phyloP scores from a whole-genome alignment of 352 stramenopile genomes.

The Blastocystis sp. region DNA sequence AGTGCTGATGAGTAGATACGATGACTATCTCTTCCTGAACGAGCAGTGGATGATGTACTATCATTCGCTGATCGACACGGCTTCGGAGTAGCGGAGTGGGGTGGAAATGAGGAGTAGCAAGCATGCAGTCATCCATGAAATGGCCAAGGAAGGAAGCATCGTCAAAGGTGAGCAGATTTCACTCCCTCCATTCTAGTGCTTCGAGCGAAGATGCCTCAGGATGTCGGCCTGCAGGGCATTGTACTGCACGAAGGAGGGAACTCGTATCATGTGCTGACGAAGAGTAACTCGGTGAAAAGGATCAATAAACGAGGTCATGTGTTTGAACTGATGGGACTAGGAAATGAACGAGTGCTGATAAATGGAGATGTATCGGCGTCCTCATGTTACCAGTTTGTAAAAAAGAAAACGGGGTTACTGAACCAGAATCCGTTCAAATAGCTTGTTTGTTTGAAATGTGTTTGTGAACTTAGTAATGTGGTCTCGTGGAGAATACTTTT shows the following conservation, averaged over 20 bases:
- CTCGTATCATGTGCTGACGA: neutral
- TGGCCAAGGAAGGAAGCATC: conserved; percentile 4
- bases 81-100: neutral
- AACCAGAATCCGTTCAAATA: neutral
- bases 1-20: neutral
- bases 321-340: neutral
- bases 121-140: neutral
- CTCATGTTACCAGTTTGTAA: neutral
- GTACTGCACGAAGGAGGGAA: conserved; percentile 2
- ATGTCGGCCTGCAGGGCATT: conserved; percentile 26
- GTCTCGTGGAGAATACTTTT: conserved; percentile 10
- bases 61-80: neutral
- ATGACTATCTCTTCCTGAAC: neutral
- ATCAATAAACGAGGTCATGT: conserved; percentile 1
- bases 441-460: neutral
- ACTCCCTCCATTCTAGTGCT: neutral
- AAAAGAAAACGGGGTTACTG: neutral
- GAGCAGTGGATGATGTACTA: neutral
- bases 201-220: neutral
- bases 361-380: neutral
- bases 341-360: neutral
- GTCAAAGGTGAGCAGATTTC: neutral
- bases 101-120: neutral
- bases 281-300: neutral
- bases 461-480: neutral